Conservation (phyloP, 2,329 filamentous ascomycete species). For the Orbilia oligospora region DNA sequence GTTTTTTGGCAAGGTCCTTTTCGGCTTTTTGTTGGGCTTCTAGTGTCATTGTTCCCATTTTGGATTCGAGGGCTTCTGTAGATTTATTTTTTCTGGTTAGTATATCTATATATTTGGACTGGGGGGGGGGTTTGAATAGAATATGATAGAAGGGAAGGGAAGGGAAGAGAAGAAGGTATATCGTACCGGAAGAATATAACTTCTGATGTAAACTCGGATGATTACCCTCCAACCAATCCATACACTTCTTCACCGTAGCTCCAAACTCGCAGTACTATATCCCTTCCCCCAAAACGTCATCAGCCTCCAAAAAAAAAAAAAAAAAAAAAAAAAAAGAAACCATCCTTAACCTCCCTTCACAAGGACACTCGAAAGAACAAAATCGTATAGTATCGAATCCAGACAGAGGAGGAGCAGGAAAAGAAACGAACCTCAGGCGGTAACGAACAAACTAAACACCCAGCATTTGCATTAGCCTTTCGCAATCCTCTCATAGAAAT, state of each 20-base stretch:
- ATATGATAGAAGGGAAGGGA: no score
- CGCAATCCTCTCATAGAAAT: neutral
- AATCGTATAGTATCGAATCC: neutral
- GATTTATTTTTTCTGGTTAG: no score
- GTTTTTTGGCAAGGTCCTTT: conserved; percentile 95
- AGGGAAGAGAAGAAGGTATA: no score
- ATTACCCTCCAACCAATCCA: conserved; percentile 89
- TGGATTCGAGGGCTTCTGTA: conserved; percentile 83
- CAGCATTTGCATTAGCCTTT: neutral
- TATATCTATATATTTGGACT: no score
- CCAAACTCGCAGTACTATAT: conserved; percentile 98
- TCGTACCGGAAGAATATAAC: conserved; percentile 87
- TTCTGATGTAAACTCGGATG: conserved; percentile 80
- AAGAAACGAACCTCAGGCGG: conserved; percentile 52
- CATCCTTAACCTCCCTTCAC: neutral
- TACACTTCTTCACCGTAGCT: conserved; percentile 94
- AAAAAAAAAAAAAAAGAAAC: no score
- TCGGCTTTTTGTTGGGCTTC: conserved; percentile 71
- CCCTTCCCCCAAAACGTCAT: conserved; percentile 17
- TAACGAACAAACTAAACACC: conserved; percentile 45
- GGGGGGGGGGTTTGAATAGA: no score
- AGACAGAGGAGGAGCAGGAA: no score
- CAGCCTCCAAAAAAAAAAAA: no score
- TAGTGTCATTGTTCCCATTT: conserved; percentile 86
- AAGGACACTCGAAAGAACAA: no score